Conservation (phyloP, 2,329 filamentous ascomycete genomes). For the Penicillium freii region DNA sequence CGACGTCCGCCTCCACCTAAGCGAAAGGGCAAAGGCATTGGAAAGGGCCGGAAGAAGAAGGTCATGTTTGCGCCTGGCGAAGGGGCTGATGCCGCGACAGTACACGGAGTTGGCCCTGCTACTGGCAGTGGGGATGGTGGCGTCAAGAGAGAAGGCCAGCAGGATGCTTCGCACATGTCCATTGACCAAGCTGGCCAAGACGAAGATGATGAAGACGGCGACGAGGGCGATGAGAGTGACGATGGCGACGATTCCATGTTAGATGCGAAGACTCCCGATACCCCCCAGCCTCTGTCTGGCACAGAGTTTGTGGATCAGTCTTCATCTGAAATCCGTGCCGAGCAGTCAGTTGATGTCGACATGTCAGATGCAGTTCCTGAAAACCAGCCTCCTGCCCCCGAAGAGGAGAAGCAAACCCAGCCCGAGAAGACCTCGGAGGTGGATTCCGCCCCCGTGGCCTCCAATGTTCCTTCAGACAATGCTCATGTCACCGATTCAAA, state of each 20-base stretch:
- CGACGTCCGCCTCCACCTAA: conserved; percentile 73
- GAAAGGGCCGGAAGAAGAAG: conserved; percentile 74
- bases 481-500: background rate
- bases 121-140: conserved; percentile 34
- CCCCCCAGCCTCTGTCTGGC: conserved; percentile 32
- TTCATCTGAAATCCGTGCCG: conserved; percentile 13
- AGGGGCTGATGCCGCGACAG: conserved; percentile 37
- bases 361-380: conserved; percentile 21
- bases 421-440: background rate
- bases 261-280: conserved; percentile 46
- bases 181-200: conserved; percentile 47
- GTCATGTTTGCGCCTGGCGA: conserved; percentile 55
- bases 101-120: conserved; percentile 41
- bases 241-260: conserved; percentile 53
- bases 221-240: conserved; percentile 51
- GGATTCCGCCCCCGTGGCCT: conserved; percentile 20
- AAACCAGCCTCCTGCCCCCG: conserved; percentile 4
- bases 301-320: conserved; percentile 20
- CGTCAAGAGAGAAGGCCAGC: conserved; percentile 40
- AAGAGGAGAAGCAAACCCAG: conserved; percentile 2
- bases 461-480: conserved; percentile 7
- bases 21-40: conserved; percentile 76
- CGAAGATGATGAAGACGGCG: conserved; percentile 49
- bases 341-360: conserved; percentile 21
- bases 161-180: conserved; percentile 43